phyloP scores from a whole-genome alignment of 108 stramenopile genomes.

The Conticribra guillardii region DNA sequence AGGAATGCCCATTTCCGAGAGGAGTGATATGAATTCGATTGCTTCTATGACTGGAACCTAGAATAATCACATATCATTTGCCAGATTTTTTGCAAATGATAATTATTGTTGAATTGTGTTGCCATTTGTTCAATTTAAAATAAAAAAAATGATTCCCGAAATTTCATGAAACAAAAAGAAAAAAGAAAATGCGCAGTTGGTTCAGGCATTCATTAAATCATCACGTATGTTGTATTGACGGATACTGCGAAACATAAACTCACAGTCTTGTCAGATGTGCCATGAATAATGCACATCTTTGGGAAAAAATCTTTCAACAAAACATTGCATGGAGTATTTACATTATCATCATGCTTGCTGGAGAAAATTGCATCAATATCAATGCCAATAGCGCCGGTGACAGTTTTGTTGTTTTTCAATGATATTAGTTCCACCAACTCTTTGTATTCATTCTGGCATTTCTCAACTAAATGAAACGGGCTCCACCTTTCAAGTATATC shows the following conservation, averaged over 20 bases:
- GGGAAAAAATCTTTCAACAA: slow-evolving; percentile 44
- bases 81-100: no score
- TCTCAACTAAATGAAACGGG: slow-evolving; percentile 44
- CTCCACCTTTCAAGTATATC: slow-evolving; percentile 40
- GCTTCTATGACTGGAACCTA: slow-evolving; percentile 53
- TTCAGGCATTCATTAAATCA: no score
- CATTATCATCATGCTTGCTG: neutral
- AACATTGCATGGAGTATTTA: neutral
- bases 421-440: neutral
- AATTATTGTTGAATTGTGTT: no score
- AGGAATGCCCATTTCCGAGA: slow-evolving; percentile 30
- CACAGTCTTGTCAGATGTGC: slow-evolving; percentile 59
- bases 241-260: neutral
- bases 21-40: slow-evolving; percentile 35
- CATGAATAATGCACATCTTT: slow-evolving; percentile 56
- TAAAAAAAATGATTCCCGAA: neutral
- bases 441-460: slow-evolving; percentile 28
- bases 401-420: neutral
- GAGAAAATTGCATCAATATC: no score
- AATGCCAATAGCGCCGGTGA: no score
- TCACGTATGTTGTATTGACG: no score
- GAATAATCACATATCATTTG: neutral
- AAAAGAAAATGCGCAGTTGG: no score
- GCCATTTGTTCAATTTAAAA: neutral
- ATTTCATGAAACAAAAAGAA: neutral